These are phyloP conservation scores for Dipodascus geniculatus DNA, from an alignment of 805 yeast species.

Conservation along the genomic window DNA sequence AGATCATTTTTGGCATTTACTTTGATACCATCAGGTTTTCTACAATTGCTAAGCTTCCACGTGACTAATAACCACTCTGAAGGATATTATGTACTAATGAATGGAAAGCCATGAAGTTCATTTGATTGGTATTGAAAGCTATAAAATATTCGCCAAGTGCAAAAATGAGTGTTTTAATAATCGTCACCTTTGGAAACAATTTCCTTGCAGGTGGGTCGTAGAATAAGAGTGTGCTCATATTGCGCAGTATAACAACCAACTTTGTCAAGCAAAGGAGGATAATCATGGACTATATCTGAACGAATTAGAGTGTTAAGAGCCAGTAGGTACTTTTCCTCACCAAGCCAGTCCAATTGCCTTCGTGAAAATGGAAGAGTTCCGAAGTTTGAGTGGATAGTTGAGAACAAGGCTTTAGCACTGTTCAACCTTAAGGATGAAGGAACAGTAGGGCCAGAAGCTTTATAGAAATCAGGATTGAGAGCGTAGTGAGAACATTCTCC, in stretches of 20 bases:
- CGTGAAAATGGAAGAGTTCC: slow-evolving; percentile 97
- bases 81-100: too few species aligned
- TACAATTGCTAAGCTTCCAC: too few species aligned
- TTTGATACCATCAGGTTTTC: too few species aligned
- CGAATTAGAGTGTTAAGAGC: slow-evolving; percentile 79
- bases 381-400: slow-evolving; percentile 64
- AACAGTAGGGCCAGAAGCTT: slow-evolving; percentile 27
- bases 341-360: slow-evolving; percentile 80
- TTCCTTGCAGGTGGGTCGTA: slow-evolving; percentile 88
- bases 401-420: slow-evolving; percentile 58
- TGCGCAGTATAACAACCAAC: slow-evolving; percentile 91
- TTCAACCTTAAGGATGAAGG: slow-evolving; percentile 40
- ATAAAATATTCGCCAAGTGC: too few species aligned
- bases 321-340: slow-evolving; percentile 81
- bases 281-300: slow-evolving; percentile 81
- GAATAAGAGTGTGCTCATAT: slow-evolving; percentile 83
- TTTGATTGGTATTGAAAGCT: too few species aligned
- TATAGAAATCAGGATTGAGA: slow-evolving; percentile 33
- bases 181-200: slow-evolving; percentile 94
- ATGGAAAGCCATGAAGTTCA: too few species aligned
- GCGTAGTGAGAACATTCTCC: slow-evolving; percentile 97
- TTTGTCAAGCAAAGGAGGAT: slow-evolving; percentile 82
- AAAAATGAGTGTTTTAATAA: slow-evolving; percentile 23
- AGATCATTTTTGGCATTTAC: too few species aligned
- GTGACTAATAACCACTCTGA: too few species aligned